Conservation (phyloP, 73 alveolate genomes). For the Effrenium voratum region DNA sequence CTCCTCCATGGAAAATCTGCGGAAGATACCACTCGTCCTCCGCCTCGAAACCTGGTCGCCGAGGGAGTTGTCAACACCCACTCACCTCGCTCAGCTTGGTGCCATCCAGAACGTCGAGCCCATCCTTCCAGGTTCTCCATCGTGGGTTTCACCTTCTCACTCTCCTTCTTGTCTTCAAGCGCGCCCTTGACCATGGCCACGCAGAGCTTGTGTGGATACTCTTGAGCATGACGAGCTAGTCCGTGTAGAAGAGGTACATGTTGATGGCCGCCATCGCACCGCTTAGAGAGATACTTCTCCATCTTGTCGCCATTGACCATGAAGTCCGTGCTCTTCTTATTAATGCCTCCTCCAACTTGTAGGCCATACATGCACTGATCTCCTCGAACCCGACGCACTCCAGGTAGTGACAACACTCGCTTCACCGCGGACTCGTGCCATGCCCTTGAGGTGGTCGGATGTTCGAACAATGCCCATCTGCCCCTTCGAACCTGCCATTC, state of each 20-base stretch:
- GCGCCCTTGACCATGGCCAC: conserved; percentile 6
- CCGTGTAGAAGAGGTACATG: background rate
- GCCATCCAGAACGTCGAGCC: no score
- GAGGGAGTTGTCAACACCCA: no score
- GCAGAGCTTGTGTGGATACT: background rate
- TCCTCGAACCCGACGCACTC: background rate
- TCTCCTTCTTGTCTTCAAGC: background rate
- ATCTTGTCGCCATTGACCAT: background rate
- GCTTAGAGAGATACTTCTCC: background rate
- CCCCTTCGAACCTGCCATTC: conserved; percentile 4
- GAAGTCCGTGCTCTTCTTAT: background rate
- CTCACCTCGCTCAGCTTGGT: no score
- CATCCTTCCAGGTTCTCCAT: no score
- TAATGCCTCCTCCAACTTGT: background rate
- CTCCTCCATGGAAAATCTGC: no score
- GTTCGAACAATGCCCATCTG: background rate
- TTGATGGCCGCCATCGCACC: background rate
- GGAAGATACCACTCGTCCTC: no score
- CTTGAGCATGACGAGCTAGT: background rate
- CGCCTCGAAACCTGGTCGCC: no score
- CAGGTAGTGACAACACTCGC: conserved; percentile 4
- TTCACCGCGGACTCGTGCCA: background rate
- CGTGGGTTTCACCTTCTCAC: no score
- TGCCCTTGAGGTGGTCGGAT: background rate
- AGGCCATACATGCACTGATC: background rate